A percentile compares a stretch with the other conserved stretches of the same genome.
These are phyloP conservation scores for Colletotrichum trifolii DNA, from an alignment of 2,329 filamentous ascomycete genomes.

Conservation along the genomic window DNA sequence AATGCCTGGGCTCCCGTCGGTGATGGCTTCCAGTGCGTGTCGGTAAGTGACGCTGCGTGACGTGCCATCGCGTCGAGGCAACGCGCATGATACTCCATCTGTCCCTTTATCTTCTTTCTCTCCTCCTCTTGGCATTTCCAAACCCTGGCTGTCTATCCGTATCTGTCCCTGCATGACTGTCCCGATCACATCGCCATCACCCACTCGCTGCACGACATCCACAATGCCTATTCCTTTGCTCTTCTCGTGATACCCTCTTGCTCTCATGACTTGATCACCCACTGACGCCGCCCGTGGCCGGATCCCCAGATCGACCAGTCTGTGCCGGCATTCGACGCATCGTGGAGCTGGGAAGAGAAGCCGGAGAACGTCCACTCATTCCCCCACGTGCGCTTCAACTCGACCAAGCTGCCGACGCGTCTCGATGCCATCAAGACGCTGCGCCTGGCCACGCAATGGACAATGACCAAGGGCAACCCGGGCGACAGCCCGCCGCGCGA, in stretches of 20 bases:
- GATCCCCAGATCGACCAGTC: conserved; percentile 40
- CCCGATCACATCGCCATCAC: not conserved
- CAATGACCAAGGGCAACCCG: conserved; percentile 42
- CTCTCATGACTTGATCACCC: not conserved
- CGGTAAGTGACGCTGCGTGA: conserved; percentile 39
- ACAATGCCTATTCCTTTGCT: not conserved
- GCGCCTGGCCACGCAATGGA: conserved; percentile 43
- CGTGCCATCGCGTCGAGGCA: not conserved
- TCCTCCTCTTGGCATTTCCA: not conserved
- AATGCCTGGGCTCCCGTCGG: conserved; percentile 46
- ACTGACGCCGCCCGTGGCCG: not conserved
- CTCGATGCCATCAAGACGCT: conserved; percentile 45
- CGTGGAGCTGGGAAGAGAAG: conserved; percentile 45
- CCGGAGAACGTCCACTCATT: conserved; percentile 45
- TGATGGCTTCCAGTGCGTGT: conserved; percentile 45
- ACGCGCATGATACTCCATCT: not conserved
- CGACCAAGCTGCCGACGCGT: conserved; percentile 41
- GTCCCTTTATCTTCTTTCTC: not conserved
- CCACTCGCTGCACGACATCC: not conserved
- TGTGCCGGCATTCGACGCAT: conserved; percentile 45
- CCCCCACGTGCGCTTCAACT: conserved; percentile 46
- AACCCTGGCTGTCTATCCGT: not conserved
- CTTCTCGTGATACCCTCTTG: not conserved
- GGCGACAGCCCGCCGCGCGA: conserved; percentile 37
- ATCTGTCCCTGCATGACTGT: not conserved